Evolutionary conservation across 2,329 filamentous ascomycete species (phyloP), one percentile per base, ranked within the genome.

Genomic region (Aspergillus spinulosporus): DNA sequence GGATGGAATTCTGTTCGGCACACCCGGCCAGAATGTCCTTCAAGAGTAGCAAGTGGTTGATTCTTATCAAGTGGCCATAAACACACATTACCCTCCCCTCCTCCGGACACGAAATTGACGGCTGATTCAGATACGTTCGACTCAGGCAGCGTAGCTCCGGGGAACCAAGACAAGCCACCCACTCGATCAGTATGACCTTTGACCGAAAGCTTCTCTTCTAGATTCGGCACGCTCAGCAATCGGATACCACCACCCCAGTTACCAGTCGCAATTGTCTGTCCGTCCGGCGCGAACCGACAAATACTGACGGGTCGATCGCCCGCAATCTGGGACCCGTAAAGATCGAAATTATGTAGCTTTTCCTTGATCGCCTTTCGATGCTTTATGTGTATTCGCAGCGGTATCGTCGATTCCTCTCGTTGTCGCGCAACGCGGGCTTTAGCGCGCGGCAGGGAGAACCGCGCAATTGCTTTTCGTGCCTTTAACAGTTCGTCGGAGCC

Each of bases 1-100:
- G 94, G 94, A 64, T 99, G 94, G 68, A 97, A 96, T 57, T 96
- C 94, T 9, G 96, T 88, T 55, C 93, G 86, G 66, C 92, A 96
- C 6, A 99, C 92, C 59, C 94, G 87, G 52, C 89, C 89, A 3
- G 84, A 87, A 69, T 99, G 94, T 0, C 93, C 94, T 26, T 87
- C 82, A 0, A 97, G 80, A 0, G 89, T 95, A 0, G 89, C 84
- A 3, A 97, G 71, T 0, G 94, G 94, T 1, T 90, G 94, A 60
- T 96, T 91, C 70, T 93, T 84, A 44, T 86, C 86, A 45, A 97
- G 79, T 3, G 90, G 93, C 94, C 94, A 99, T 11, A 99, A 81
- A 68, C 96, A 86, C 43, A 99, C 83, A 59, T 90, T 84, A 1
- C 90, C 90, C 68, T 97, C 93, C 14, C 90, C 92, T 42, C 92